These are phyloP conservation scores for Xenoacremonium recifei DNA, from an alignment of 2,329 filamentous ascomycete species.

Conservation along the genomic window DNA sequence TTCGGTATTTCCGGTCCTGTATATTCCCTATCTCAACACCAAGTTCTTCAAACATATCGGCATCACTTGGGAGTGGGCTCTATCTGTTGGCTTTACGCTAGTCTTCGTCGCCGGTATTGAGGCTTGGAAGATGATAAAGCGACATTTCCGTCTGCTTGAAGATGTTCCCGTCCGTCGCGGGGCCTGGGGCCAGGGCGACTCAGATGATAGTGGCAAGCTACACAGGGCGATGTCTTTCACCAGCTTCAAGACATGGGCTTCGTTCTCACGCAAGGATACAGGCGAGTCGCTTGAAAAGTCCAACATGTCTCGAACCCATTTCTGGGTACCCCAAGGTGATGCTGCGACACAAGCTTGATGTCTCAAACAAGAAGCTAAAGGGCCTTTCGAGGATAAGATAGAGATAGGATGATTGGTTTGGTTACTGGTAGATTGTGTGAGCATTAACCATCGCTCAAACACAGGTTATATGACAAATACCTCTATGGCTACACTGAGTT, in stretches of 20 bases:
- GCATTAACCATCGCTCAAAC: too few species aligned
- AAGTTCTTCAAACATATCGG: slow-evolving; percentile 70
- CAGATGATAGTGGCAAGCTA: slow-evolving; percentile 46
- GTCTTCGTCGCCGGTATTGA: slow-evolving; percentile 69
- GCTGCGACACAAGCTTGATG: slow-evolving; percentile 23
- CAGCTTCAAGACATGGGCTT: slow-evolving; percentile 49
- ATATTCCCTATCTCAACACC: slow-evolving; percentile 69
- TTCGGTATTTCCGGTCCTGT: slow-evolving; percentile 67
- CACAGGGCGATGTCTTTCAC: slow-evolving; percentile 50
- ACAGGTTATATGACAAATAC: too few species aligned
- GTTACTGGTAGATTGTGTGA: too few species aligned
- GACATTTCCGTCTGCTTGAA: slow-evolving; percentile 51
- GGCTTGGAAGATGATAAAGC: slow-evolving; percentile 69
- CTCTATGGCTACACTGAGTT: too few species aligned
- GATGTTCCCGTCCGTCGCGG: slow-evolving; percentile 52
- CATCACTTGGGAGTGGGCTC: slow-evolving; percentile 74
- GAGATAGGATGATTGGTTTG: too few species aligned
- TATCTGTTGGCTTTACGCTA: slow-evolving; percentile 62
- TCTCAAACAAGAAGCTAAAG: background rate
- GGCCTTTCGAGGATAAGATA: too few species aligned
- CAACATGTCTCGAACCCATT: slow-evolving; percentile 19
- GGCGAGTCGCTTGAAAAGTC: slow-evolving; percentile 33
- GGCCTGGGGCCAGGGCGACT: slow-evolving; percentile 51
- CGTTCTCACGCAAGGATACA: slow-evolving; percentile 41
- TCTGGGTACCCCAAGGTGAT: slow-evolving; percentile 25